Conservation (phyloP, 192 early-diverging fungal species). For the Entophlyctis luteolus region DNA sequence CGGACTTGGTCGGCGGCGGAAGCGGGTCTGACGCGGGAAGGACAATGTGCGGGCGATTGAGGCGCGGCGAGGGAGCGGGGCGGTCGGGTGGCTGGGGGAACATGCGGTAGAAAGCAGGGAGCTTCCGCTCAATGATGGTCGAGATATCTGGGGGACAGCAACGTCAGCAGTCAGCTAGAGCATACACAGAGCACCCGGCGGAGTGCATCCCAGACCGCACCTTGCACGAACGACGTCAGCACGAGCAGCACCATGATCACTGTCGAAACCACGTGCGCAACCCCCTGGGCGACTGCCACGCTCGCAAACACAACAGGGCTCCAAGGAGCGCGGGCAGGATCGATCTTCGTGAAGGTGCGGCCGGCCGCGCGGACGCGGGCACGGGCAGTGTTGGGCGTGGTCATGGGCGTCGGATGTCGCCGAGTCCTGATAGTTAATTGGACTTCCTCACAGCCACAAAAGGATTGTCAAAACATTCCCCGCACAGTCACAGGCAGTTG, state of each 20-base stretch:
- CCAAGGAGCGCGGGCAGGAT: too few species aligned
- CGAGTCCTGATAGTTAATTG: too few species aligned
- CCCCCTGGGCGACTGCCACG: slow-evolving; percentile 11
- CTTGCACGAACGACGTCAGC: slow-evolving; percentile 11
- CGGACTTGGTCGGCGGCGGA: not conserved
- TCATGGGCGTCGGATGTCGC: too few species aligned
- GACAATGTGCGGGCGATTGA: not conserved
- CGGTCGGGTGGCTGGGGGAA: slow-evolving; percentile 18
- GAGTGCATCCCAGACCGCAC: not conserved
- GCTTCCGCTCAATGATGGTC: not conserved
- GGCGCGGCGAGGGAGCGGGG: slow-evolving; percentile 3
- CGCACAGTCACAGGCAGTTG: too few species aligned
- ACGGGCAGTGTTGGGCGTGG: too few species aligned
- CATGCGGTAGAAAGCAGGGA: not conserved
- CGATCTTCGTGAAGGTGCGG: too few species aligned
- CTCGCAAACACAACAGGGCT: too few species aligned
- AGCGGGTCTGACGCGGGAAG: not conserved
- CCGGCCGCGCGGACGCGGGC: too few species aligned
- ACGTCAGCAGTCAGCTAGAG: not conserved
- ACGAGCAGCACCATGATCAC: slow-evolving; percentile 19
- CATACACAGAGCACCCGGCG: not conserved
- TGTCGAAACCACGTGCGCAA: slow-evolving; percentile 16
- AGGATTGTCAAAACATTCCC: too few species aligned
- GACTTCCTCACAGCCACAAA: too few species aligned
- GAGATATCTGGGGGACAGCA: not conserved